phyloP scores from a whole-genome alignment of 106 monocot species.

The Iris macrosiphon region DNA sequence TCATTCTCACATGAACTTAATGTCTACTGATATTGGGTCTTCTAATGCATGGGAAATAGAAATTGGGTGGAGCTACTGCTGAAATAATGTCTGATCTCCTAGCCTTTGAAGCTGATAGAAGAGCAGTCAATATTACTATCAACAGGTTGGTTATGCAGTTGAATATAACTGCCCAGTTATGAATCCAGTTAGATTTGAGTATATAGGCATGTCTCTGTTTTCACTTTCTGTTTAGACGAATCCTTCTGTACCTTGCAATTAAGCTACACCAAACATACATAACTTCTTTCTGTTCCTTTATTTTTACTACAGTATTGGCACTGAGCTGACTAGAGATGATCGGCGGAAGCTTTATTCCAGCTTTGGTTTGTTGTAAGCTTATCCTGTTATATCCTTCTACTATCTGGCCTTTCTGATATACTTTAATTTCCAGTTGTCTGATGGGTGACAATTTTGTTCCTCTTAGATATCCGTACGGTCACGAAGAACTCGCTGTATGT shows the following conservation, averaged over 20 bases:
- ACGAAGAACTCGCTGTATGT: constrained; percentile 80
- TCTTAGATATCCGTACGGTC: constrained; percentile 79
- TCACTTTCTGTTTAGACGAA: too few species aligned
- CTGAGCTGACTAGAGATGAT: constrained; percentile 91
- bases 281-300: too few species aligned
- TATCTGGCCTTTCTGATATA: neutral
- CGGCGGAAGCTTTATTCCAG: constrained; percentile 83
- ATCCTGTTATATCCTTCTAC: neutral
- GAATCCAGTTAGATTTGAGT: too few species aligned
- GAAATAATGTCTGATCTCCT: constrained; percentile 96
- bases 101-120: constrained; percentile 91
- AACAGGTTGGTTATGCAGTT: constrained; percentile 39
- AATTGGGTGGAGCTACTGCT: constrained; percentile 86
- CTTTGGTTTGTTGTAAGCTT: constrained; percentile 81
- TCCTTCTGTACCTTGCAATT: too few species aligned
- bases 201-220: too few species aligned
- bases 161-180: too few species aligned
- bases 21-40: neutral
- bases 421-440: neutral
- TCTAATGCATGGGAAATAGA: constrained; percentile 23
- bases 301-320: constrained; percentile 68
- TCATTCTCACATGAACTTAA: neutral
- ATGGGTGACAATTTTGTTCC: neutral
- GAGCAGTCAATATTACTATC: constrained; percentile 90
- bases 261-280: too few species aligned